Evolutionary conservation across 208 protist species (phyloP).

Genomic region (Lotmaria passim): DNA sequence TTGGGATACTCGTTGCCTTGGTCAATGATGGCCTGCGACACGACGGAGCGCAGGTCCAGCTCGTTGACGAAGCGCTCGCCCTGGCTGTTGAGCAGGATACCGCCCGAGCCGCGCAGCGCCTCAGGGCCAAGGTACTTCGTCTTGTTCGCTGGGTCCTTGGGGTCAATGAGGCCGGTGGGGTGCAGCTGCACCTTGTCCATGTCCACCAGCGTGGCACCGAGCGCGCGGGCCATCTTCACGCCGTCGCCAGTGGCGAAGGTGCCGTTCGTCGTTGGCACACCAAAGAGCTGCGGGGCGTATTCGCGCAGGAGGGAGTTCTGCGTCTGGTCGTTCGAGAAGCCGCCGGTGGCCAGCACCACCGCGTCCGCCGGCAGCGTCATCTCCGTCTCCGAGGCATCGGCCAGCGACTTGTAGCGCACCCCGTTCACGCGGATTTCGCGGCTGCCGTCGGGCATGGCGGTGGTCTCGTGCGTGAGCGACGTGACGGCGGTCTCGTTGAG

Average conservation of each 20-base stretch:
- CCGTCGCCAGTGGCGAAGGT: slow-evolving; percentile 83
- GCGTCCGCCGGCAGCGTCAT: slow-evolving; percentile 67
- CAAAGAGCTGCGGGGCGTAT: slow-evolving; percentile 71
- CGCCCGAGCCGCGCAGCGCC: slow-evolving; percentile 94
- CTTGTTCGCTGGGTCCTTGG: slow-evolving; percentile 79
- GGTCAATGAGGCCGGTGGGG: slow-evolving; percentile 96
- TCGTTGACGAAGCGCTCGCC: slow-evolving; percentile 96
- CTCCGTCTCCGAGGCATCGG: slow-evolving; percentile 19
- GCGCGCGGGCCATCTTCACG: slow-evolving; percentile 66
- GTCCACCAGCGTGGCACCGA: slow-evolving; percentile 84
- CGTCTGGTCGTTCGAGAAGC: slow-evolving; percentile 78
- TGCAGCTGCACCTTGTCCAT: slow-evolving; percentile 96
- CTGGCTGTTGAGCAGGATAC: slow-evolving; percentile 92
- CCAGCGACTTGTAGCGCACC: slow-evolving; percentile 46
- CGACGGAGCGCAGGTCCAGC: slow-evolving; percentile 93
- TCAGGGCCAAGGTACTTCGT: slow-evolving; percentile 96
- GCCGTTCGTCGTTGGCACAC: slow-evolving; percentile 94
- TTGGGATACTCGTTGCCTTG: slow-evolving; percentile 70
- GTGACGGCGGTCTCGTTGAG: slow-evolving; percentile 58
- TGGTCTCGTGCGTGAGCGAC: slow-evolving; percentile 42
- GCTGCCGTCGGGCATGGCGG: slow-evolving; percentile 37
- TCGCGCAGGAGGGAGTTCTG: slow-evolving; percentile 70
- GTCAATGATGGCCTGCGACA: slow-evolving; percentile 90
- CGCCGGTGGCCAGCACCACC: slow-evolving; percentile 91
- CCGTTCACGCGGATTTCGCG: slow-evolving; percentile 57